These are phyloP conservation scores for Cucurbitaria berberidis DNA, from an alignment of 2,329 filamentous ascomycete species.

Conservation along the genomic window DNA sequence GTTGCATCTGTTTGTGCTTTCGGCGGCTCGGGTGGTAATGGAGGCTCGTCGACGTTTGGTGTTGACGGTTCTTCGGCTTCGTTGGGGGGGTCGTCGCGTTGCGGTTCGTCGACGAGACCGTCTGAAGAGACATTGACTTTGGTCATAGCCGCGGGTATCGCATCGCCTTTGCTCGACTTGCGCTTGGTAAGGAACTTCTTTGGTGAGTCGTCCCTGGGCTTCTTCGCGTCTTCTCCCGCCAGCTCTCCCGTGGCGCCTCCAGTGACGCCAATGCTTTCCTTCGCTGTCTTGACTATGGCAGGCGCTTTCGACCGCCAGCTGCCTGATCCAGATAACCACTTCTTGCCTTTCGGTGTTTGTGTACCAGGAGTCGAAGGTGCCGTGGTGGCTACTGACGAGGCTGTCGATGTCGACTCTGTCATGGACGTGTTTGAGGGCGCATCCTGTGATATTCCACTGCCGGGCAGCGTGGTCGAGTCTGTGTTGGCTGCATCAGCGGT, in stretches of 20 bases:
- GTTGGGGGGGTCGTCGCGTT: constrained; percentile 16
- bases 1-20: constrained; percentile 15
- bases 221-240: constrained; percentile 37
- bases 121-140: constrained; percentile 53
- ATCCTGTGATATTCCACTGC: constrained; percentile 23
- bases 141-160: constrained; percentile 54
- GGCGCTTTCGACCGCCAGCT: constrained; percentile 56
- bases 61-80: constrained; percentile 17
- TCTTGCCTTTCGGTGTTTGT: constrained; percentile 36
- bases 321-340: constrained; percentile 53
- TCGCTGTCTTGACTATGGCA: constrained; percentile 54
- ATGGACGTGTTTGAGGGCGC: constrained; percentile 16
- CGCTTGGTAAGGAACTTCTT: constrained; percentile 51
- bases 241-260: constrained; percentile 53
- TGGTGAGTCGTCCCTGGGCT: constrained; percentile 36
- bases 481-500: constrained; percentile 11
- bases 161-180: constrained; percentile 54
- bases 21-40: constrained; percentile 52
- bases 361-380: constrained; percentile 13
- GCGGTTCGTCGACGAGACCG: constrained; percentile 37
- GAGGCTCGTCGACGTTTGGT: constrained; percentile 42
- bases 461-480: constrained; percentile 18
- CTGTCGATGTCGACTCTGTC: constrained; percentile 17
- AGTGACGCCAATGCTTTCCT: constrained; percentile 54
- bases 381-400: constrained; percentile 14